These are phyloP conservation scores for Aspergillus spinulosporus DNA, from an alignment of 2,329 filamentous ascomycete genomes.

Conservation along the genomic window DNA sequence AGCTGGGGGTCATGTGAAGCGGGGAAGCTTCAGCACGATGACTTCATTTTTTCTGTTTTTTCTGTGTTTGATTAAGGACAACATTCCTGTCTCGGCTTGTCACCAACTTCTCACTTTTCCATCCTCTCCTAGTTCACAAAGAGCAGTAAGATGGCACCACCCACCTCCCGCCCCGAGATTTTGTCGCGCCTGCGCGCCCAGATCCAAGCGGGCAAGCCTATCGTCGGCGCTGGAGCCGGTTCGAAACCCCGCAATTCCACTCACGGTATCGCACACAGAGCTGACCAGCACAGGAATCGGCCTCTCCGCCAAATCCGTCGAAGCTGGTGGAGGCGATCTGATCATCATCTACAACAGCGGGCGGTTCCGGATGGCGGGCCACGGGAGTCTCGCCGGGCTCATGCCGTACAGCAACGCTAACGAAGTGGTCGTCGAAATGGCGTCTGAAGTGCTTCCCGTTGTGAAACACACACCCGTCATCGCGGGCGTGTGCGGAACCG, in stretches of 20 bases:
- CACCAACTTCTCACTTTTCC: not conserved
- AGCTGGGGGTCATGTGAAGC: not conserved
- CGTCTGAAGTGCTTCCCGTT: slow-evolving; percentile 65
- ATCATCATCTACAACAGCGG: slow-evolving; percentile 74
- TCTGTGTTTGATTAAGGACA: not conserved
- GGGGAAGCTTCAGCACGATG: not conserved
- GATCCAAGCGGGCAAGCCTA: slow-evolving; percentile 57
- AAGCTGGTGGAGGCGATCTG: slow-evolving; percentile 66
- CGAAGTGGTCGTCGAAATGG: slow-evolving; percentile 69
- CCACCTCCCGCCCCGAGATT: slow-evolving; percentile 58
- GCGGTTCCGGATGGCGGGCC: slow-evolving; percentile 70
- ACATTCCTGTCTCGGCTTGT: not conserved
- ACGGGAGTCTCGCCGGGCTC: slow-evolving; percentile 66
- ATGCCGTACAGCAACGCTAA: slow-evolving; percentile 74
- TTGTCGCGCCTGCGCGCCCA: slow-evolving; percentile 56
- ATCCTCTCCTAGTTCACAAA: not conserved
- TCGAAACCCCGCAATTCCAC: slow-evolving; percentile 13
- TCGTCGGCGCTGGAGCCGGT: slow-evolving; percentile 68
- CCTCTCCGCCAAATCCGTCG: slow-evolving; percentile 69
- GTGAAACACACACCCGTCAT: slow-evolving; percentile 65
- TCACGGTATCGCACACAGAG: not conserved
- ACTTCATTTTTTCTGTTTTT: not conserved
- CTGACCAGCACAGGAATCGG: slow-evolving; percentile 57
- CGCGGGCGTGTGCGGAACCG: slow-evolving; percentile 69
- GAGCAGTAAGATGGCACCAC: slow-evolving; percentile 53